Percentiles rank a stretch among this genome's conserved stretches.
These are phyloP conservation scores for Sicyos baderoa DNA, from an alignment of 306 rosid genomes.

Conservation along the genomic window DNA sequence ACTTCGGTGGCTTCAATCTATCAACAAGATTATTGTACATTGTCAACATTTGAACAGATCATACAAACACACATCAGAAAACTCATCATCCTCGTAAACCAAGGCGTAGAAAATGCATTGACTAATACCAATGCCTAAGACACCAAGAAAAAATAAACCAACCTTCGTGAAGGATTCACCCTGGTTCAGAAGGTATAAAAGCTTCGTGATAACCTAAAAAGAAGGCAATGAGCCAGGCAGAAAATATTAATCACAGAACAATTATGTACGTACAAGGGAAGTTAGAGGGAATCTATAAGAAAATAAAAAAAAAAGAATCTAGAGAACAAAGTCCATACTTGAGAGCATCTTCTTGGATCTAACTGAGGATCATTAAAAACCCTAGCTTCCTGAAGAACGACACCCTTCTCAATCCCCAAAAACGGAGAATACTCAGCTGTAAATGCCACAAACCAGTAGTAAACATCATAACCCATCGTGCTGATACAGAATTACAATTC, in stretches of 20 bases:
- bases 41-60: slow-evolving; percentile 10
- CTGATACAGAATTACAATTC: slow-evolving; percentile 16
- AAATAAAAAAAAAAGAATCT: slow-evolving; percentile 9
- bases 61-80: neutral
- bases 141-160: slow-evolving; percentile 4
- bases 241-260: slow-evolving; percentile 13
- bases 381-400: slow-evolving; percentile 96
- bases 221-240: slow-evolving; percentile 12
- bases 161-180: slow-evolving; percentile 97
- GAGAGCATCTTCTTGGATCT: slow-evolving; percentile 93
- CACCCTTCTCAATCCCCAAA: slow-evolving; percentile 91
- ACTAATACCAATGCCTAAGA: neutral
- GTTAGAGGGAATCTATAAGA: neutral
- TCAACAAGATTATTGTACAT: neutral
- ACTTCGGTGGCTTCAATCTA: slow-evolving; percentile 97
- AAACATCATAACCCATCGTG: slow-evolving; percentile 13
- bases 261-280: neutral
- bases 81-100: neutral
- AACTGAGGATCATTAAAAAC: slow-evolving; percentile 97
- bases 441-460: slow-evolving; percentile 24
- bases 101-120: neutral
- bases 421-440: slow-evolving; percentile 86
- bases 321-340: slow-evolving; percentile 37
- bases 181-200: slow-evolving; percentile 80
- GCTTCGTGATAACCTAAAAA: slow-evolving; percentile 88